Evolutionary conservation across 305 asterid species (phyloP).

Genomic region (Fraxinus angustifolia): DNA sequence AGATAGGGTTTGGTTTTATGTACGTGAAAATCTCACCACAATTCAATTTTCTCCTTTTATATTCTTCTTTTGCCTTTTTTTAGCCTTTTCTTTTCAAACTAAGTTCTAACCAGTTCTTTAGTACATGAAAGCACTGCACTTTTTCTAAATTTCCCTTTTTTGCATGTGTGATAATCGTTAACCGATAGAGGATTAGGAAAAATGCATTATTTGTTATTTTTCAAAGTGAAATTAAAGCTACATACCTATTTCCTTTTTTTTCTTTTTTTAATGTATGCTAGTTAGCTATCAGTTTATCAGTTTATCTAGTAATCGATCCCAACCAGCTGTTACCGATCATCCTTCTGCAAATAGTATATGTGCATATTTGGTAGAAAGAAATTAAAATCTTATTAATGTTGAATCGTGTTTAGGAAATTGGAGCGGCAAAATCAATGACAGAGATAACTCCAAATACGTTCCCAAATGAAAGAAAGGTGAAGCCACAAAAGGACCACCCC

Average conservation of each 20-base stretch:
- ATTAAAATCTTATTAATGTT: neutral
- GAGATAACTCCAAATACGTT: constrained; percentile 35
- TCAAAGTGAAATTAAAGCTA: constrained; percentile 9
- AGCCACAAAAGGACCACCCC: constrained; percentile 61
- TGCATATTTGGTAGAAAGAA: neutral
- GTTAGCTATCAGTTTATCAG: neutral
- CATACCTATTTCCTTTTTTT: neutral
- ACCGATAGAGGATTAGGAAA: constrained; percentile 17
- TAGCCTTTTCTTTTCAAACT: constrained; percentile 9
- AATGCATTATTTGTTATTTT: neutral
- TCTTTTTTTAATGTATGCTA: neutral
- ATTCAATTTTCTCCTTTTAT: neutral
- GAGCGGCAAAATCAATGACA: constrained; percentile 40
- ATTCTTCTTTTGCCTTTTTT: neutral
- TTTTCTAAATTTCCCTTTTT: constrained; percentile 18
- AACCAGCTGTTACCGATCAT: neutral
- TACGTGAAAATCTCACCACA: neutral
- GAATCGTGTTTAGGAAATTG: constrained; percentile 45
- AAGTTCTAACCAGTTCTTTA: constrained; percentile 17
- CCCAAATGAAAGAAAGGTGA: constrained; percentile 43
- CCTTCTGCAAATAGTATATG: neutral
- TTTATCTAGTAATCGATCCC: constrained; percentile 22
- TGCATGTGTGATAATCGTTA: constrained; percentile 23
- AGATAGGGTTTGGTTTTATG: neutral
- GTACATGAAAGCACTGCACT: constrained; percentile 13